phyloP scores from a whole-genome alignment of 2,329 filamentous ascomycete genomes.

The Epichloe gansuensis region DNA sequence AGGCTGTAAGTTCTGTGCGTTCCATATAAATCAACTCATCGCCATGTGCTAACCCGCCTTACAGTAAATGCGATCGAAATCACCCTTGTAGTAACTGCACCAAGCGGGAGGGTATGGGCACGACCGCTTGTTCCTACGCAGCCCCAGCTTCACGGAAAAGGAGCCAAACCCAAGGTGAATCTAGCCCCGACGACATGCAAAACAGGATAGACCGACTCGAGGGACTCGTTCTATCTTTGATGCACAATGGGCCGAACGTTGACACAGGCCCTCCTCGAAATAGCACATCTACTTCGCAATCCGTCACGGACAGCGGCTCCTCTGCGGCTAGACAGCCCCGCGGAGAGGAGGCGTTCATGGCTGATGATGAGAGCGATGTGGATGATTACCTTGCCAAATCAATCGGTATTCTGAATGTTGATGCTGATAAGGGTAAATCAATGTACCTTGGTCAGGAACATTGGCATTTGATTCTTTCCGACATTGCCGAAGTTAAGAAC shows the following conservation, averaged over 20 bases:
- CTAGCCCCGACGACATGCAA: conserved; percentile 88
- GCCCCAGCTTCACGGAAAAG: conserved; percentile 60
- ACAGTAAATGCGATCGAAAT: conserved; percentile 81
- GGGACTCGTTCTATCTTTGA: conserved; percentile 79
- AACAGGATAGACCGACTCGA: conserved; percentile 93
- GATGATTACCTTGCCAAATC: conserved; percentile 59
- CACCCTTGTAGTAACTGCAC: conserved; percentile 91
- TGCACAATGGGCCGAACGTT: conserved; percentile 65
- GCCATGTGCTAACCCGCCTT: neutral
- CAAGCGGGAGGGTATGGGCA: conserved; percentile 76
- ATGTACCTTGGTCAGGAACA: conserved; percentile 75
- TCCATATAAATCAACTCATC: neutral
- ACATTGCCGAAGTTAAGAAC: conserved; percentile 86
- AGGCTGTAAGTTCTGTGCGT: conserved; percentile 23
- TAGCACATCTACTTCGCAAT: conserved; percentile 23
- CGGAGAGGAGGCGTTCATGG: conserved; percentile 42
- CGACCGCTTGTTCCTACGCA: conserved; percentile 75
- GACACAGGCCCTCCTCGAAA: conserved; percentile 26
- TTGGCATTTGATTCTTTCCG: conserved; percentile 68
- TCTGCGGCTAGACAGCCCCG: conserved; percentile 36
- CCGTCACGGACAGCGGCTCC: conserved; percentile 30
- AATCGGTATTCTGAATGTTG: conserved; percentile 73
- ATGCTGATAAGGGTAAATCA: conserved; percentile 62
- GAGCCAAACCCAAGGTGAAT: conserved; percentile 47
- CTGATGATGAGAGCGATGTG: conserved; percentile 53